Evolutionary conservation across 2,329 filamentous ascomycete species (phyloP).

Genomic region (Bipolaris zeicola): DNA sequence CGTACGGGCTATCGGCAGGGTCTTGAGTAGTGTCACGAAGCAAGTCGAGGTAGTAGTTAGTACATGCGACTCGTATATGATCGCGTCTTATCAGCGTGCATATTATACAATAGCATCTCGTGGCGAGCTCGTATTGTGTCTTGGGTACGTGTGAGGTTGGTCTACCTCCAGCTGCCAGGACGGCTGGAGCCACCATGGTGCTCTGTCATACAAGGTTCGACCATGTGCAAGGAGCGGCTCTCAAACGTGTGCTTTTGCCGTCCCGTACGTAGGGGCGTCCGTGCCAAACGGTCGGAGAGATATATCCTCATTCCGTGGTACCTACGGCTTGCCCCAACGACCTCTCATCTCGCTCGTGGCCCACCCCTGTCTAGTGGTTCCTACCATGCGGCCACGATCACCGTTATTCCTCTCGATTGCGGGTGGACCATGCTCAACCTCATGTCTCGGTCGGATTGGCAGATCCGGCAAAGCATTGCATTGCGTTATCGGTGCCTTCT

Average conservation of each 20-base stretch:
- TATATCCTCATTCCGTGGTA: conserved; percentile 10
- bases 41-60: conserved; percentile 12
- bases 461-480: conserved; percentile 21
- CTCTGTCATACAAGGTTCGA: conserved; percentile 23
- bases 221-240: conserved; percentile 8
- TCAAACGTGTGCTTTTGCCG: conserved; percentile 28
- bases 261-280: conserved; percentile 23
- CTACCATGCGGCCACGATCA: conserved; percentile 19
- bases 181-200: conserved; percentile 20
- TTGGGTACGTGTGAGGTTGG: conserved; percentile 11
- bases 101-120: conserved; percentile 40
- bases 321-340: conserved; percentile 14
- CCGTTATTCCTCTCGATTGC: conserved; percentile 12
- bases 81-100: conserved; percentile 37
- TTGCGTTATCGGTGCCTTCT: conserved; percentile 16
- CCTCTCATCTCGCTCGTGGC: conserved; percentile 24
- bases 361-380: conserved; percentile 20
- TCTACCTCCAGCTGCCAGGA: conserved; percentile 9
- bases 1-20: conserved; percentile 11
- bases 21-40: conserved; percentile 29
- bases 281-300: conserved; percentile 23
- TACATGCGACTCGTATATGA: conserved; percentile 35
- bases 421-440: conserved; percentile 18
- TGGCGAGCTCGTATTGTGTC: conserved; percentile 15
- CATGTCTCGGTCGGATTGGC: conserved; percentile 16